Evolutionary conservation across 2,329 filamentous ascomycete genomes (phyloP).

Genomic region (Plenodomus lindquistii): DNA sequence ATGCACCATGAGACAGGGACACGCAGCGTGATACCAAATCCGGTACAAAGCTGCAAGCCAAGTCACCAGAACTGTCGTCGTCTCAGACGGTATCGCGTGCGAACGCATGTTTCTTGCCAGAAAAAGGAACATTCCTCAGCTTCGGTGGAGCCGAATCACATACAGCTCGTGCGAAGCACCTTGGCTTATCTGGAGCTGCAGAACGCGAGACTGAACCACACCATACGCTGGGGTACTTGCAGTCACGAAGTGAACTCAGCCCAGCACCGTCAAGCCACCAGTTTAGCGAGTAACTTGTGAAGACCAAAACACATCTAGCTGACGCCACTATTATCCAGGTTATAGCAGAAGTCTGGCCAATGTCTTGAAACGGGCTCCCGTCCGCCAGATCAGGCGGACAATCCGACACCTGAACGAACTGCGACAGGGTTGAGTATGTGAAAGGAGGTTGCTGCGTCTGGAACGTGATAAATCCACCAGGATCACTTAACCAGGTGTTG

Average conservation of each 20-base stretch:
- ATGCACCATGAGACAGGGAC: background rate
- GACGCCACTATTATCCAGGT: background rate
- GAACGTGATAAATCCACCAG: background rate
- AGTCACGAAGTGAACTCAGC: background rate
- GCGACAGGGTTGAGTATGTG: background rate
- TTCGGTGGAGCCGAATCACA: background rate
- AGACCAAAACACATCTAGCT: no score
- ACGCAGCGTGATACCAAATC: background rate
- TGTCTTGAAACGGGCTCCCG: background rate
- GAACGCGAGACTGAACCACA: background rate
- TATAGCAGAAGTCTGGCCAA: background rate
- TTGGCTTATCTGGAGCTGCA: background rate
- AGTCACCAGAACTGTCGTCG: background rate
- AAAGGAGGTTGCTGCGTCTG: no score
- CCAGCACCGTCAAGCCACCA: slow-evolving; percentile 1
- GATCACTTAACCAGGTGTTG: background rate
- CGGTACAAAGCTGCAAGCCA: background rate
- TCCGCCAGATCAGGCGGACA: background rate
- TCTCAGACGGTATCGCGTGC: background rate
- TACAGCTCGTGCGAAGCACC: background rate
- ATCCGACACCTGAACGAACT: background rate
- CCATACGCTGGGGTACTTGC: background rate
- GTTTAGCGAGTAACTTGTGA: background rate
- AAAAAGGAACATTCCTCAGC: background rate
- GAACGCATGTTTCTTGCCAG: background rate